Evolutionary conservation across 2,329 filamentous ascomycete species (phyloP).

Genomic region (Nectriaceae sp.): DNA sequence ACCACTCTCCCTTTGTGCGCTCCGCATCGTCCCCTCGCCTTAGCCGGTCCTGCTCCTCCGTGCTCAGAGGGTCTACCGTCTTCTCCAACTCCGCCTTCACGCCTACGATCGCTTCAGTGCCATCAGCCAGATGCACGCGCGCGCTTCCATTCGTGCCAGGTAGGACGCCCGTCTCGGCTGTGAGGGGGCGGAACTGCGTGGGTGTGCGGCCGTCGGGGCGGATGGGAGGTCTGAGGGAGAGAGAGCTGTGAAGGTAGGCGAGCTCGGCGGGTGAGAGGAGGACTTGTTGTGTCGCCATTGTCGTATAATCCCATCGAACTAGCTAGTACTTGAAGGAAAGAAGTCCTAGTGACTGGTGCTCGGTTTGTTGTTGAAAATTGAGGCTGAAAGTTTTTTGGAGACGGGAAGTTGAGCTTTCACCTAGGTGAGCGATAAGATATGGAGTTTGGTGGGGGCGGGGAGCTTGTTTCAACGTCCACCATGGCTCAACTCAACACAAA

Average conservation of each 20-base stretch:
- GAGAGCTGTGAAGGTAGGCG: conserved; percentile 88
- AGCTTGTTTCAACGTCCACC: conserved; percentile 12
- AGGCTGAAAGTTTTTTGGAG: conserved; percentile 25
- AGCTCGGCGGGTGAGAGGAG: conserved; percentile 94
- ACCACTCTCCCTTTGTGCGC: conserved; percentile 66
- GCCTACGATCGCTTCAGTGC: conserved; percentile 93
- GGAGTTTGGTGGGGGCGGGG: conserved; percentile 18
- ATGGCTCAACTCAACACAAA: no score
- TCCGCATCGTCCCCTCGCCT: conserved; percentile 41
- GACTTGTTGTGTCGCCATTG: conserved; percentile 69
- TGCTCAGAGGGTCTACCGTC: conserved; percentile 45
- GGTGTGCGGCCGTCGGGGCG: conserved; percentile 83
- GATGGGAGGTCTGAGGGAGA: conserved; percentile 79
- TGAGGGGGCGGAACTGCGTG: conserved; percentile 86
- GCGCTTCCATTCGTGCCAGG: conserved; percentile 91
- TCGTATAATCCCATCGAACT: not conserved
- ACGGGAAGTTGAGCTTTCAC: conserved; percentile 28
- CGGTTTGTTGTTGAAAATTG: conserved; percentile 12
- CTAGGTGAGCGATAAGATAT: conserved; percentile 37
- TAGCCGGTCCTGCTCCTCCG: conserved; percentile 32
- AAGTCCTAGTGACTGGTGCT: conserved; percentile 1
- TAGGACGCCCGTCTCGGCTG: conserved; percentile 87
- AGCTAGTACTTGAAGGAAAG: not conserved
- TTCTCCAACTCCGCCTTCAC: conserved; percentile 93
- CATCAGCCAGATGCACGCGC: conserved; percentile 90